Evolutionary conservation across 1,284 basidiomycete genomes (phyloP), one percentile per base, ranked within the genome.

Genomic region (Puccinia sorghi): DNA sequence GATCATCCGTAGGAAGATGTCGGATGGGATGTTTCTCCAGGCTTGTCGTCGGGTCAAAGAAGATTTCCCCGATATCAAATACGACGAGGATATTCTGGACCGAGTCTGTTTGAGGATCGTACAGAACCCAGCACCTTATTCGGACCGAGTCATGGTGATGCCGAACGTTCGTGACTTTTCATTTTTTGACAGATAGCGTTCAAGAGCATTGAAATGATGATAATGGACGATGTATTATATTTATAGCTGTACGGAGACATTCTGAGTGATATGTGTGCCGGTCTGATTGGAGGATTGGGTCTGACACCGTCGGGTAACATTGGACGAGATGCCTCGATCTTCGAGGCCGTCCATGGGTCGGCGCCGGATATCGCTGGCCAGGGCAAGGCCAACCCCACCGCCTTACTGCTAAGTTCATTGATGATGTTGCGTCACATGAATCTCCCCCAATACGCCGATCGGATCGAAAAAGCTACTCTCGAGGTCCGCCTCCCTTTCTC

Each of bases 141-240:
- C 93, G 66, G 95, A 98, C 87, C 92, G 94, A 80, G 97, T 99
- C 83, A 99, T 99, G 96, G 97, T 99, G 82, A 99, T 99, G 96
- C 97, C 97, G 81, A 99, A 99, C 89, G 87, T 99, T 81, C n/a
- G 69, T 80, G 5, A 64, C 66, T 75, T 50, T 50, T 27, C 25
- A 70, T 57, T 79, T 67, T 22, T 41, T 5, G 37, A 50, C 9
- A 50, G 17, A 50, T 11, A 50, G 48, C 8, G 37, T 32, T 20
- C 6, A 32, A 9, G 5, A 13, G 37, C n/a, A 32, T 61, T 11
- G 17, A 20, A 17, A 20, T 9, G 17, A 17, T 57, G 9, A 25
- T 74, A 46, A 17, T 8, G 20, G 54, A n/a, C 54, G 17, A 50
- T 50, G 39, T 56, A 27, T 25, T 54, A 20, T 22, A 17, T 59